Base-by-base conservation (phyloP, 1,284 basidiomycete species). In the Rhodotorula sp. region DNA sequence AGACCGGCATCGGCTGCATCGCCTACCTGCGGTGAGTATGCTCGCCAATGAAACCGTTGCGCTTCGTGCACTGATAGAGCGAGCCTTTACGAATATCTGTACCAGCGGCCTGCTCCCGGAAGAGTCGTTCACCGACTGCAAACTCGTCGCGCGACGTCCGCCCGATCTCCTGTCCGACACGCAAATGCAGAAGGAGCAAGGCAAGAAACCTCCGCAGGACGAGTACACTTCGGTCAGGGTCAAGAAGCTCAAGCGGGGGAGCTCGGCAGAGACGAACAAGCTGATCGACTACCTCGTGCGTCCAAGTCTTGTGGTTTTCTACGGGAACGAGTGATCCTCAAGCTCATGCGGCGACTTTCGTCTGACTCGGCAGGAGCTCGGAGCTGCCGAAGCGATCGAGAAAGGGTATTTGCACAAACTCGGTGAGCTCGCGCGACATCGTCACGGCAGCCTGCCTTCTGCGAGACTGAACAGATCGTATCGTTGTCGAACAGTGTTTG, bases 51-150 rank as follows among this genome's bases (percentile, higher is more conserved):
- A 42, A 12, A 42, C 37, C 10, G 37, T 42, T 42, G 37, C 37
- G 37, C 37, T 42, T 10, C 37, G 37, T 12, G 8, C 2, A 10
- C 37, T 42, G 37, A 42, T 5, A 26, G 26, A 17, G 26, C 29
- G 53, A 54, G 29, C 53, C 26, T 12, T 3, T 29, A 17, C 53
- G 29, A 14, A 6, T 14, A n/a, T n/a, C 49, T 51, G 12, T n/a
- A 7, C 3, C 75, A 89, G 88, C 70, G 87, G 88, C 73, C 80
- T 92, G 6, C 83, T 92, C 30, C 89, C 90, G 8, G 86, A 88
- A 46, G 89, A 91, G 61, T 91, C 91, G 75, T 92, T 91, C 77
- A 84, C 84, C n/a, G 86, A 88, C 79, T 87, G 89, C 88, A 71
- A 72, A 82, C 65, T 60, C 29, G 51, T 57, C 51, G 53, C 68